phyloP scores from a whole-genome alignment of 2,329 filamentous ascomycete species.

The Alternaria solani region DNA sequence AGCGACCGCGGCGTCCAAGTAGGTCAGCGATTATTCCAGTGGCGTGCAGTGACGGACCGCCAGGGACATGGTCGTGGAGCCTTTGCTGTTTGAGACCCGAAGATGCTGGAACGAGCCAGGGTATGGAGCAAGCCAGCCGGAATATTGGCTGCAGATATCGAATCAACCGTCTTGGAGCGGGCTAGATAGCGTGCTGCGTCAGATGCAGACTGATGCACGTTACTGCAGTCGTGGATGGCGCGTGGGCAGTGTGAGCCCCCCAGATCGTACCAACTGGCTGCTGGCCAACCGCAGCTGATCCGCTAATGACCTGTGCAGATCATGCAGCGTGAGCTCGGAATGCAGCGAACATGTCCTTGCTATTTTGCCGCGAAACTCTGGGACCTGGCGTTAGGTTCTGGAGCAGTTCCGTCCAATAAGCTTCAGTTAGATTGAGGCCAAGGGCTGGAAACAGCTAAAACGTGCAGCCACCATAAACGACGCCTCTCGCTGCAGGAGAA shows the following conservation, averaged over 20 bases:
- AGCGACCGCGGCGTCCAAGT: slow-evolving; percentile 30
- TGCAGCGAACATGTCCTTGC: slow-evolving; percentile 43
- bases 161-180: slow-evolving; percentile 32
- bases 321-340: slow-evolving; percentile 46
- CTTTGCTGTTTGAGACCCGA: slow-evolving; percentile 49
- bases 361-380: slow-evolving; percentile 44
- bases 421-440: slow-evolving; percentile 46
- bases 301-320: slow-evolving; percentile 46
- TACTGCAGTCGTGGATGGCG: slow-evolving; percentile 34
- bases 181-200: slow-evolving; percentile 41
- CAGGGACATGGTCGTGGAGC: slow-evolving; percentile 49
- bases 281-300: slow-evolving; percentile 42
- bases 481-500: slow-evolving; percentile 35
- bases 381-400: slow-evolving; percentile 45
- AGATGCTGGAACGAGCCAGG: slow-evolving; percentile 33
- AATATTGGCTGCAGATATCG: slow-evolving; percentile 41
- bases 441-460: slow-evolving; percentile 40
- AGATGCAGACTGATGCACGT: slow-evolving; percentile 37
- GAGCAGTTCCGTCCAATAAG: slow-evolving; percentile 43
- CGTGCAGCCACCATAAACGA: slow-evolving; percentile 39
- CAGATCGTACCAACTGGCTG: slow-evolving; percentile 33
- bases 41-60: slow-evolving; percentile 38
- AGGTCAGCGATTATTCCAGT: slow-evolving; percentile 34
- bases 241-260: slow-evolving; percentile 35
- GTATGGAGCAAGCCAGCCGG: slow-evolving; percentile 35